These are phyloP conservation scores for Pythium pectinolyticum DNA, from an alignment of 352 stramenopile species.

Conservation along the genomic window DNA sequence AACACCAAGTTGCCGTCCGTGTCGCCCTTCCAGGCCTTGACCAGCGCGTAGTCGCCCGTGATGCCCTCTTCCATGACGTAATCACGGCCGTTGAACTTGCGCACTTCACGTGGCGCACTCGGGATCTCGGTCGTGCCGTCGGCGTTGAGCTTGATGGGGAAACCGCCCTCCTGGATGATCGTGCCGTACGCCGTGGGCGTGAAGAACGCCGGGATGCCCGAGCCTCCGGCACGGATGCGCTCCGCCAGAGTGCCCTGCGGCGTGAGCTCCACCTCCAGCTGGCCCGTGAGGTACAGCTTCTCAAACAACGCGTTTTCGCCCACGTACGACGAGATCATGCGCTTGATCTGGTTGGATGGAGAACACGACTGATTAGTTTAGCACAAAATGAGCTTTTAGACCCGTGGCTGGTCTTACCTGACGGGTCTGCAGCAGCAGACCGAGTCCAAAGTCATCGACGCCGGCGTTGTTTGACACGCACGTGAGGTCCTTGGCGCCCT, in stretches of 20 bases:
- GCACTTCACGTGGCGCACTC: constrained; percentile 66
- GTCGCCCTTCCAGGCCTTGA: constrained; percentile 97
- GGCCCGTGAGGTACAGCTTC: constrained; percentile 89
- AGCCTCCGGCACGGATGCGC: constrained; percentile 89
- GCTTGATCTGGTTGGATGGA: constrained; percentile 81
- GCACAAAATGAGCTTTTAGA: too few species aligned
- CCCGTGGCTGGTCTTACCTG: constrained; percentile 73
- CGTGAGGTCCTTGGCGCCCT: constrained; percentile 84
- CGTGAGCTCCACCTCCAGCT: constrained; percentile 96
- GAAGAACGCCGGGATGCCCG: constrained; percentile 96
- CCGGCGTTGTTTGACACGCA: constrained; percentile 94
- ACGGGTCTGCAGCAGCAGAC: constrained; percentile 90
- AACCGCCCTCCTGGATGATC: constrained; percentile 87
- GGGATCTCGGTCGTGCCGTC: constrained; percentile 72
- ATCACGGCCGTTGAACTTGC: constrained; percentile 83
- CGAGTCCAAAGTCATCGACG: constrained; percentile 93
- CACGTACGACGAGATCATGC: constrained; percentile 96
- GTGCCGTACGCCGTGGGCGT: constrained; percentile 94
- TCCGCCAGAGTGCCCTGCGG: constrained; percentile 95
- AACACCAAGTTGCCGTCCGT: constrained; percentile 96
- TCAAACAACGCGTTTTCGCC: constrained; percentile 96
- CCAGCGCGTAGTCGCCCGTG: constrained; percentile 91
- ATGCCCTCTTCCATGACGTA: constrained; percentile 97
- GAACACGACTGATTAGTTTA: constrained; percentile 15
- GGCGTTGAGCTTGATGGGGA: constrained; percentile 71